These are phyloP conservation scores for Conticribra guillardii DNA, from an alignment of 108 stramenopile genomes.

Conservation along the genomic window DNA sequence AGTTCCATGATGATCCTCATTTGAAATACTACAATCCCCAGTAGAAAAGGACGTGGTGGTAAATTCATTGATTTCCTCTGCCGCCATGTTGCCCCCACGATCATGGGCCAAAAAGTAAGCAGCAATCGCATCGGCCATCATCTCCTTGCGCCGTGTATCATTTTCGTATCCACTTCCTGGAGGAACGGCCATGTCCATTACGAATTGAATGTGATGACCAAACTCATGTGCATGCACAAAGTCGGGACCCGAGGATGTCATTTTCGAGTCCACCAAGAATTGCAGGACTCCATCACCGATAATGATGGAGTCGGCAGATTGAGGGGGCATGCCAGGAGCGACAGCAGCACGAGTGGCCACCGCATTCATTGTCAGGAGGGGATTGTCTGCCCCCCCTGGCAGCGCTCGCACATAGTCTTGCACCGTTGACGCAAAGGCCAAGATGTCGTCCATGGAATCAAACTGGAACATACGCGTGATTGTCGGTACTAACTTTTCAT, in stretches of 20 bases:
- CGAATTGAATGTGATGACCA: conserved; percentile 45
- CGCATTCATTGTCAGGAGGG: conserved; percentile 40
- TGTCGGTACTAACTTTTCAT: conserved; percentile 28
- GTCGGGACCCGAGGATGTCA: conserved; percentile 19
- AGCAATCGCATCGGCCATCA: conserved; percentile 48
- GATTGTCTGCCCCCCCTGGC: conserved; percentile 37
- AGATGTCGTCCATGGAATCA: neutral
- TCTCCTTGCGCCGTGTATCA: conserved; percentile 27
- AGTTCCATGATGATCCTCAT: conserved; percentile 40
- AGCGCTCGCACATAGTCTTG: conserved; percentile 8
- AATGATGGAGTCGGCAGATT: conserved; percentile 12
- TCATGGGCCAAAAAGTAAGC: conserved; percentile 38
- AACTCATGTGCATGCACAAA: conserved; percentile 43
- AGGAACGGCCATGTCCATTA: conserved; percentile 11
- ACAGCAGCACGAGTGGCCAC: conserved; percentile 17
- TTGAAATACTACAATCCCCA: conserved; percentile 35
- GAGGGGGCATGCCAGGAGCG: neutral
- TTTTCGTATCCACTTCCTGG: conserved; percentile 1
- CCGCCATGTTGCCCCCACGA: conserved; percentile 27
- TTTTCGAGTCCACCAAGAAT: conserved; percentile 16
- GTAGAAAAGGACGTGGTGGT: conserved; percentile 27
- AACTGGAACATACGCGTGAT: conserved; percentile 34
- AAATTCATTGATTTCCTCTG: conserved; percentile 12
- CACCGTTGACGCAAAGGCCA: conserved; percentile 4
- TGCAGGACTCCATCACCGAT: conserved; percentile 39